A percentile compares a stretch with the other conserved stretches of the same genome.
Conservation (phyloP, 1,284 basidiomycete genomes). For the Porodaedalea pini region DNA sequence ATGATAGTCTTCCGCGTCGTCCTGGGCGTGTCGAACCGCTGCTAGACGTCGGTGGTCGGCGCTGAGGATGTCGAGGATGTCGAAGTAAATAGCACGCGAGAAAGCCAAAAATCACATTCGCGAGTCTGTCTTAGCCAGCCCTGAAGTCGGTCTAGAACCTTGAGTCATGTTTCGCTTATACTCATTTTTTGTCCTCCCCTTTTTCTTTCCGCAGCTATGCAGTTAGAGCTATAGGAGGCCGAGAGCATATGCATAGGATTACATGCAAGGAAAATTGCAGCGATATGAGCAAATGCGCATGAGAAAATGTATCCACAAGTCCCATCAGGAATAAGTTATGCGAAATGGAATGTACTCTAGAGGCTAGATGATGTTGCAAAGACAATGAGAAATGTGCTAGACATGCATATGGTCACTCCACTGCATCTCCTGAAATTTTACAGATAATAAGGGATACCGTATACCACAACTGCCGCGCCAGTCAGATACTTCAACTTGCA, state of each 20-base stretch:
- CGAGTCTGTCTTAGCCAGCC: neutral
- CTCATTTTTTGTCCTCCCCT: neutral
- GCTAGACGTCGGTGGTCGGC: too few relatives aligned
- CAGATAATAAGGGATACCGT: conserved; percentile 88
- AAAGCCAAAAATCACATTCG: neutral
- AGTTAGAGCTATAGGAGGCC: neutral
- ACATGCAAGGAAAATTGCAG: too few relatives aligned
- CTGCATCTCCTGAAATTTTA: too few relatives aligned
- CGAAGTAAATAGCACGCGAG: too few relatives aligned
- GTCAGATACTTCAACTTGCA: conserved; percentile 94
- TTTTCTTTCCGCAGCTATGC: neutral
- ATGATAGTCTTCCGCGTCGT: too few relatives aligned
- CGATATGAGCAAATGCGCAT: too few relatives aligned
- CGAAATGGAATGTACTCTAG: neutral
- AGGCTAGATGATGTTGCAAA: neutral
- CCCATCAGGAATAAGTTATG: neutral
- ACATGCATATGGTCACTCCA: too few relatives aligned
- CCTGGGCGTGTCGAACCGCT: too few relatives aligned
- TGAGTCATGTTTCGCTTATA: neutral
- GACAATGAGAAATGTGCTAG: neutral
- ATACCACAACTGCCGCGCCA: conserved; percentile 93
- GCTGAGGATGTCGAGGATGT: too few relatives aligned
- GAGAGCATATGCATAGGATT: neutral
- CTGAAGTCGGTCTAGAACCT: neutral
- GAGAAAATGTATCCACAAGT: too few relatives aligned